Evolutionary conservation across 2,329 filamentous ascomycete species (phyloP).

Genomic region (Sporothrix variecibatus): DNA sequence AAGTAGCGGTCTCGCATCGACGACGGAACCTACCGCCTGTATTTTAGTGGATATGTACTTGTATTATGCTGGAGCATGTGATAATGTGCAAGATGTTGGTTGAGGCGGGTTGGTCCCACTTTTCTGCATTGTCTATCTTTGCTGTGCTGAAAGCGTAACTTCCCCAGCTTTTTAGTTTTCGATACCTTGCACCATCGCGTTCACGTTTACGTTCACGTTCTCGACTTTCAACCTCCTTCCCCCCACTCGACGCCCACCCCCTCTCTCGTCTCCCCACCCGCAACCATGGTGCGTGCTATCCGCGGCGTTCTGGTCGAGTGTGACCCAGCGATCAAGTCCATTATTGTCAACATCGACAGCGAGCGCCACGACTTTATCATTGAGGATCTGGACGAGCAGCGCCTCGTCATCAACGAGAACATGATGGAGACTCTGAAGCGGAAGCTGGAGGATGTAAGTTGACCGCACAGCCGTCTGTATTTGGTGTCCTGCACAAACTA

Average conservation of each 20-base stretch:
- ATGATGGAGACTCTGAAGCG: slow-evolving; percentile 69
- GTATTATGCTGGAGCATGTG: neutral
- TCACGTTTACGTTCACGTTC: neutral
- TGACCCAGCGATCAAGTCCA: slow-evolving; percentile 85
- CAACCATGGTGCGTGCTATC: slow-evolving; percentile 32
- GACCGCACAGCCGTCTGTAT: neutral
- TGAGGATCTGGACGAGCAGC: slow-evolving; percentile 76
- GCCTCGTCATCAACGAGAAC: slow-evolving; percentile 72
- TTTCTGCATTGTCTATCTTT: neutral
- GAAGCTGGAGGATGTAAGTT: slow-evolving; percentile 65
- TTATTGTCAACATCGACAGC: slow-evolving; percentile 75
- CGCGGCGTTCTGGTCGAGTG: slow-evolving; percentile 71
- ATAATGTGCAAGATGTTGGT: neutral
- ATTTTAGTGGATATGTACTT: neutral
- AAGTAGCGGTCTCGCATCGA: neutral
- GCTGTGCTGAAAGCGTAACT: neutral
- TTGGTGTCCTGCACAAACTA: neutral
- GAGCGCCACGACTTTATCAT: slow-evolving; percentile 71
- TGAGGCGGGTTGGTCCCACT: neutral
- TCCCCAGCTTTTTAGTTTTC: neutral
- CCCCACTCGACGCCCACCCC: neutral
- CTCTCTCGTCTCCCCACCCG: neutral
- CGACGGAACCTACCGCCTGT: neutral
- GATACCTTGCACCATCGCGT: neutral
- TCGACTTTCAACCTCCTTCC: neutral